Conservation (phyloP, 2,329 filamentous ascomycete genomes). For the Penicillium sclerotigenum region DNA sequence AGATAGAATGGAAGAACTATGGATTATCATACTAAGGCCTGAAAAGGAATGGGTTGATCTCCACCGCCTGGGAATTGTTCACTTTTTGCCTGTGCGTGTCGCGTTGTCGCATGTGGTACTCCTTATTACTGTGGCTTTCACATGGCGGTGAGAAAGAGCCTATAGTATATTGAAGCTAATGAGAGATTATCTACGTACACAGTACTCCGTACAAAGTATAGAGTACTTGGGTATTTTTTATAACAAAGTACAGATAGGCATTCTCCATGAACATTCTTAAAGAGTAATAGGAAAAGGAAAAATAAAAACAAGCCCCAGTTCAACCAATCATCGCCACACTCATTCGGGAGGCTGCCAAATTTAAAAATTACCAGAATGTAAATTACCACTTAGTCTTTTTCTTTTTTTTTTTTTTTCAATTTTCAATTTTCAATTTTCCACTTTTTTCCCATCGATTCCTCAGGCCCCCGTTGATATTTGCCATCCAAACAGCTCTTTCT, state of each 20-base stretch:
- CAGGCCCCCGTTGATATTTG: slow-evolving; percentile 16
- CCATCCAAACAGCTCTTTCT: slow-evolving; percentile 16
- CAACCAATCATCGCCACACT: slow-evolving; percentile 25
- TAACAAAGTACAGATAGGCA: not conserved
- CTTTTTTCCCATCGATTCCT: slow-evolving; percentile 14
- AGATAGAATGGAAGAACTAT: slow-evolving; percentile 19
- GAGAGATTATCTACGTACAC: not conserved
- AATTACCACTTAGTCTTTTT: not conserved
- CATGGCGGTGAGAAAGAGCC: not conserved
- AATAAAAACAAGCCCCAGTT: not conserved
- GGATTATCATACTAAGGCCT: slow-evolving; percentile 8
- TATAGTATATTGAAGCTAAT: not conserved
- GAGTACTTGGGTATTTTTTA: not conserved
- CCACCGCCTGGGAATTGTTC: slow-evolving; percentile 7
- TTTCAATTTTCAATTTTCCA: not conserved
- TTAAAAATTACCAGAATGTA: slow-evolving; percentile 13
- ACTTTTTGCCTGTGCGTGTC: slow-evolving; percentile 4
- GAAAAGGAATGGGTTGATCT: slow-evolving; percentile 10
- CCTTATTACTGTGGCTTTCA: not conserved
- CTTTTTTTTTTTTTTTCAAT: not conserved
- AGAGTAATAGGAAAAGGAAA: slow-evolving; percentile 3
- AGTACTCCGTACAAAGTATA: not conserved
- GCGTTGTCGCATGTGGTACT: slow-evolving; percentile 7
- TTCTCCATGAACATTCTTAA: not conserved
- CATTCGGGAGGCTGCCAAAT: slow-evolving; percentile 17